Evolutionary conservation across 2,329 filamentous ascomycete species (phyloP), one percentile per base, ranked within the genome.

Genomic region (Colletotrichum tanaceti): DNA sequence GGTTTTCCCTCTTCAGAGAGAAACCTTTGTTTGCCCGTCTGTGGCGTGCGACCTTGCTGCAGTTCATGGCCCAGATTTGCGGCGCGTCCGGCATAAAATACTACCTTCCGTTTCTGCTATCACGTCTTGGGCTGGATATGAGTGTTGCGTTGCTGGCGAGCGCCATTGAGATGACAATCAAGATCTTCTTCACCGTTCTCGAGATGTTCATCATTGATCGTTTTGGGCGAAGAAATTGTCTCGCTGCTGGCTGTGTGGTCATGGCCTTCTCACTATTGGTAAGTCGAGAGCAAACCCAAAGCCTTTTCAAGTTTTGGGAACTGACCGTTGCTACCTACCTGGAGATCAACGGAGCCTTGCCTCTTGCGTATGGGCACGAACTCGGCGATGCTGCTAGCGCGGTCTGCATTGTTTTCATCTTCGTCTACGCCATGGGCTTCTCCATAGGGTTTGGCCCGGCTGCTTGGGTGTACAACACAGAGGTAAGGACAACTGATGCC

Each of bases 11-110:
- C 0, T 86, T 89, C 74, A 80, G 79, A 4, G 78, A 87, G 38
- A 75, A 77, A 16, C 76, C 80, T 14, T 77, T 89, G 1, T 85
- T 84, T 72, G 79, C 82, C 16, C 80, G 87, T 0, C 78, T 89
- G 16, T 89, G 87, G 87, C 81, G 86, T 20, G 85, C 86, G 1
- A 81, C 85, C 0, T 76, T 88, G 1, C 78, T 89, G 5, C 86
- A 88, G 73, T 88, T 89, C 75, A 85, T 89, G 84, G 84, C 85
- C 0, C 85, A 87, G 71, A 86, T 88, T 84, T 87, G 85, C 71
- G 86, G 87, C 22, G 85, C 86, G 16, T 85, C 86, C 0, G 86
- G 85, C 3, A 88, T 89, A 80, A 88, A 89, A 72, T 88, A 89
- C 72, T 88, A 88, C 71, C 79, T 89, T 0, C 86, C 86, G 0